Conservation (phyloP, 1,284 basidiomycete genomes). For the Polyporus tsugae region DNA sequence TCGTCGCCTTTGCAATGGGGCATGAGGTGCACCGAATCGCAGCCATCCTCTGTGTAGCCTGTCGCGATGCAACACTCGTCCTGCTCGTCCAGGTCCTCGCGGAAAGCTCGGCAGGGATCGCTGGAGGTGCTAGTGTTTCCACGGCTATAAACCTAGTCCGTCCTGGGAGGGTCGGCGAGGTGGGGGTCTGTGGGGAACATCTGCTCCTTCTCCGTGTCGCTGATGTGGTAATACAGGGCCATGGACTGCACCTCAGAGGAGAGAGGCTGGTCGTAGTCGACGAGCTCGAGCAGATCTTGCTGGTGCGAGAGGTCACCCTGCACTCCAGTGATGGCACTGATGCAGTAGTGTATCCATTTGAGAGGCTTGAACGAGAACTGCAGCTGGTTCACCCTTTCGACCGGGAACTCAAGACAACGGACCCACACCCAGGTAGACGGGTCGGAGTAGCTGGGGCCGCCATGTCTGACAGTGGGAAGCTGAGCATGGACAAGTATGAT, state of each 20-base stretch:
- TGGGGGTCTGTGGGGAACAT: background rate
- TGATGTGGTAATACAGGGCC: background rate
- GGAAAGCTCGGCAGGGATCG: background rate
- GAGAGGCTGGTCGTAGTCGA: background rate
- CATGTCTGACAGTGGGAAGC: background rate
- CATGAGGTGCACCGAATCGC: background rate
- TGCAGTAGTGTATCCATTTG: slow-evolving; percentile 4
- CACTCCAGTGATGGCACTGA: background rate
- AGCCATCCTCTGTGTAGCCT: background rate
- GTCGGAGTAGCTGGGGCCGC: background rate
- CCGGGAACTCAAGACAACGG: background rate
- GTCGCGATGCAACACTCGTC: background rate
- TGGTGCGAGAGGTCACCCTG: background rate
- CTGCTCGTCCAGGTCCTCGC: background rate
- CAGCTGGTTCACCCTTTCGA: background rate
- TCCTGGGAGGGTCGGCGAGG: background rate
- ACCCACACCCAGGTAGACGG: slow-evolving; percentile 2
- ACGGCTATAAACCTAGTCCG: background rate
- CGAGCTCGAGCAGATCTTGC: background rate
- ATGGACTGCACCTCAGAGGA: background rate
- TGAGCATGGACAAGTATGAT: background rate
- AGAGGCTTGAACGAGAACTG: background rate
- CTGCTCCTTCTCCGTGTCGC: background rate
- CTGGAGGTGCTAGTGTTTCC: background rate
- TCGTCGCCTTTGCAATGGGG: background rate